phyloP scores from a whole-genome alignment of 1,284 basidiomycete genomes.

The Somion occarium region DNA sequence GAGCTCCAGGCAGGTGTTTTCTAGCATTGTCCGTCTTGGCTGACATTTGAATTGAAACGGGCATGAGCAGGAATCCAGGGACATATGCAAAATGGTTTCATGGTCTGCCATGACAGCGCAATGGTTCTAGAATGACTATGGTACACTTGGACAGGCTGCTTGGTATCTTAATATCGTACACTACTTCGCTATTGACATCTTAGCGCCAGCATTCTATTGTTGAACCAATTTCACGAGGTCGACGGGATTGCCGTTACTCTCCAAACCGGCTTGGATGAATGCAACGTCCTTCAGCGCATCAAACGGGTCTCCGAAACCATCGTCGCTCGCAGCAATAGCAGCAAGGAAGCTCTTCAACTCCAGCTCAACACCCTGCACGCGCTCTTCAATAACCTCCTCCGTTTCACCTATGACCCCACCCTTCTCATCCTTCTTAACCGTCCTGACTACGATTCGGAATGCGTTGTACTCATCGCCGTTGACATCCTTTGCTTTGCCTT shows the following conservation, averaged over 20 bases:
- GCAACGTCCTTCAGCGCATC: slow-evolving; percentile 69
- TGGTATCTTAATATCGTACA: not conserved
- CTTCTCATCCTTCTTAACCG: slow-evolving; percentile 35
- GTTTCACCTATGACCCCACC: slow-evolving; percentile 41
- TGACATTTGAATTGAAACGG: too few relatives aligned
- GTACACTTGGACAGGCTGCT: not conserved
- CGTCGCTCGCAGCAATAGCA: slow-evolving; percentile 41
- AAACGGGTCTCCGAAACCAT: slow-evolving; percentile 47
- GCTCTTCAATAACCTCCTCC: slow-evolving; percentile 47
- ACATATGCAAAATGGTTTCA: too few relatives aligned
- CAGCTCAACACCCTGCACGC: slow-evolving; percentile 46
- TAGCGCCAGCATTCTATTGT: not conserved
- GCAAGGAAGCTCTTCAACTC: slow-evolving; percentile 63
- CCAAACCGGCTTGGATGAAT: slow-evolving; percentile 73
- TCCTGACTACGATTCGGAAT: slow-evolving; percentile 37
- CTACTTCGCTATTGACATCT: not conserved
- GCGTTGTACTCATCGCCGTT: slow-evolving; percentile 22
- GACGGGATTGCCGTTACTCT: slow-evolving; percentile 58
- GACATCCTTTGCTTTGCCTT: slow-evolving; percentile 35
- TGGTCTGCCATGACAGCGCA: too few relatives aligned
- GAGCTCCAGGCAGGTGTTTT: too few relatives aligned
- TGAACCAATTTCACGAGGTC: slow-evolving; percentile 44
- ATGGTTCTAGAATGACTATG: not conserved
- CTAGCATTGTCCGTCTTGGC: too few relatives aligned
- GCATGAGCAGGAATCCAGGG: too few relatives aligned